Conservation (phyloP, 1,284 basidiomycete genomes). For the Naganishia albida region DNA sequence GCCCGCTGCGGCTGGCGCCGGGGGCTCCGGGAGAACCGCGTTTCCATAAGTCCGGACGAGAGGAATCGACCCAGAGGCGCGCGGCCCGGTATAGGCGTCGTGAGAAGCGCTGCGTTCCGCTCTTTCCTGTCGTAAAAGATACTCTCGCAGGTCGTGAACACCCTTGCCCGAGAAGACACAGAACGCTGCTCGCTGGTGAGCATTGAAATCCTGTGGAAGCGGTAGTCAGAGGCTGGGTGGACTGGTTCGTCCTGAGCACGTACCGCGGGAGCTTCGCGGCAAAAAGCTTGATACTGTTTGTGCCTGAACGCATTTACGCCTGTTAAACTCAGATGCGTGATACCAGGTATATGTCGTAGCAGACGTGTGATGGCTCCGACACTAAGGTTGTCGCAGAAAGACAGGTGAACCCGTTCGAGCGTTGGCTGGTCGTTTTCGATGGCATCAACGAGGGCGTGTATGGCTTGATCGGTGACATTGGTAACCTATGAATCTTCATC, state of each 20-base stretch:
- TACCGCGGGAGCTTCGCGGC: slow-evolving; percentile 82
- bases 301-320: slow-evolving; percentile 91
- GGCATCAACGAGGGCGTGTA: slow-evolving; percentile 74
- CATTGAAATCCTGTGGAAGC: slow-evolving; percentile 77
- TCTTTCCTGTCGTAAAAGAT: slow-evolving; percentile 55
- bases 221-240: slow-evolving; percentile 1
- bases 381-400: slow-evolving; percentile 94
- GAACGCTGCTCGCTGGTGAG: slow-evolving; percentile 86
- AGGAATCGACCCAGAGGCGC: slow-evolving; percentile 39
- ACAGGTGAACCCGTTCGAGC: slow-evolving; percentile 92
- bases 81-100: slow-evolving; percentile 34
- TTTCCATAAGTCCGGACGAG: slow-evolving; percentile 29
- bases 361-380: slow-evolving; percentile 89
- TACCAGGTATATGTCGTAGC: slow-evolving; percentile 77
- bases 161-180: slow-evolving; percentile 96
- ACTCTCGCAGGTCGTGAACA: slow-evolving; percentile 77
- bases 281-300: slow-evolving; percentile 83
- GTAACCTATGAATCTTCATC: too few species aligned
- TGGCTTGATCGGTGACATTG: slow-evolving; percentile 89
- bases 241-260: slow-evolving; percentile 41
- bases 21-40: slow-evolving; percentile 9
- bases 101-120: slow-evolving; percentile 35
- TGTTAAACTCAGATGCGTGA: slow-evolving; percentile 93
- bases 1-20: slow-evolving; percentile 2
- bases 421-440: slow-evolving; percentile 67